A percentile compares a stretch with the other conserved stretches of the same genome.
phyloP scores from a whole-genome alignment of 148 eudicot genomes.

The Spergularia marina region DNA sequence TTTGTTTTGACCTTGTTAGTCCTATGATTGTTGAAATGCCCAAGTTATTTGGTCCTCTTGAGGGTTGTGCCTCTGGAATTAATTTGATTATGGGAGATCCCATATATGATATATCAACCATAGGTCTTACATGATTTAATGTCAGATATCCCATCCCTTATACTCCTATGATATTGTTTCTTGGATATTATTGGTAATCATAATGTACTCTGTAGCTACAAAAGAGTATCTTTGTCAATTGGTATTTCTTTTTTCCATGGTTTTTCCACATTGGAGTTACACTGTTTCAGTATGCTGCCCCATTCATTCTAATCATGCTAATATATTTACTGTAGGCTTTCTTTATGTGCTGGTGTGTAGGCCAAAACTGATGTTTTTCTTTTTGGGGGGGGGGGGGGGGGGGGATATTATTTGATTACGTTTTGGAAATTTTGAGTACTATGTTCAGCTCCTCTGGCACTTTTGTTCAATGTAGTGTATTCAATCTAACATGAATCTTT shows the following conservation, averaged over 20 bases:
- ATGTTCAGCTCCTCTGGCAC: too few species aligned
- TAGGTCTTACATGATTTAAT: slow-evolving; percentile 8
- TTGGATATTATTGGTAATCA: slow-evolving; percentile 12
- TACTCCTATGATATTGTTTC: not conserved
- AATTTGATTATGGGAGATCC: not conserved
- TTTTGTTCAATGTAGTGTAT: too few species aligned
- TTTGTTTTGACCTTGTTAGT: slow-evolving; percentile 4
- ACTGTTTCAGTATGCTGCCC: not conserved
- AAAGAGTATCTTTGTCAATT: slow-evolving; percentile 14
- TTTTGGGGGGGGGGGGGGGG: too few species aligned
- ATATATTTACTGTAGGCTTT: too few species aligned
- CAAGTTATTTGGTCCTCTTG: slow-evolving; percentile 1
- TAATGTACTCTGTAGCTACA: not conserved
- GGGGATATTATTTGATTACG: too few species aligned
- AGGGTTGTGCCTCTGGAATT: slow-evolving; percentile 2
- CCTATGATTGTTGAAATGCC: not conserved
- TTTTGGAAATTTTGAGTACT: too few species aligned
- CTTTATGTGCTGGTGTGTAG: too few species aligned
- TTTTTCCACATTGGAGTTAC: slow-evolving; percentile 3
- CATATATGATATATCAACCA: not conserved
- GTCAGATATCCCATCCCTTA: slow-evolving; percentile 21
- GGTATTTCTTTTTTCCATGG: slow-evolving; percentile 5
- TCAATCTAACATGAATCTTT: too few species aligned
- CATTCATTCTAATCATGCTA: not conserved
- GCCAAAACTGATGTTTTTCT: too few species aligned